phyloP scores from a whole-genome alignment of 2,329 filamentous ascomycete species.

The Mycosphaerelloides madeirae region DNA sequence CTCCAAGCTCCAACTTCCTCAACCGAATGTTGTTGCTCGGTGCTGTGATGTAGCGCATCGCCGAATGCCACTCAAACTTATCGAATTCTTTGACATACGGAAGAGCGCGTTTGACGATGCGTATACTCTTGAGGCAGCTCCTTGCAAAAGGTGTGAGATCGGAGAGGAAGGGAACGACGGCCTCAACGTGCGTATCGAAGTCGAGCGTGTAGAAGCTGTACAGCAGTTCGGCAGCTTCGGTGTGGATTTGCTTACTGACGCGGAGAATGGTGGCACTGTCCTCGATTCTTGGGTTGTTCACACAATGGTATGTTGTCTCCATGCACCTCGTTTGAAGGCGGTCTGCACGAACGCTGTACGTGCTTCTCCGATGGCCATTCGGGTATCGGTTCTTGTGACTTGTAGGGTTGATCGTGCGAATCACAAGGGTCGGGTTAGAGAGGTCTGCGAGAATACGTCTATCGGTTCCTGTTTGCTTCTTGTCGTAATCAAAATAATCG shows the following conservation, averaged over 20 bases:
- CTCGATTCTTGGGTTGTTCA: constrained; percentile 38
- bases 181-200: constrained; percentile 58
- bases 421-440: constrained; percentile 34
- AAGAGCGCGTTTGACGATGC: constrained; percentile 53
- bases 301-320: constrained; percentile 54
- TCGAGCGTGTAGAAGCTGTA: constrained; percentile 56
- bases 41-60: constrained; percentile 46
- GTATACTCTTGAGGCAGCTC: constrained; percentile 46
- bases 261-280: constrained; percentile 26
- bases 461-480: constrained; percentile 18
- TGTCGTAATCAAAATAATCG: constrained; percentile 42
- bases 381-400: constrained; percentile 24
- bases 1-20: constrained; percentile 41
- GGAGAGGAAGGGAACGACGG: constrained; percentile 55
- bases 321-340: constrained; percentile 41
- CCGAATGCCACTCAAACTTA: constrained; percentile 51
- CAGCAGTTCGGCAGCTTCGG: constrained; percentile 53
- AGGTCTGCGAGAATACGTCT: constrained; percentile 15
- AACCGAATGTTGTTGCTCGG: constrained; percentile 32
- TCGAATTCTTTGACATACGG: constrained; percentile 53
- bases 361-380: constrained; percentile 28
- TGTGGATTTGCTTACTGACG: constrained; percentile 43
- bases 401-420: constrained; percentile 42
- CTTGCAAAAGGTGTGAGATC: constrained; percentile 52
- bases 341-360: constrained; percentile 38